phyloP scores from a whole-genome alignment of 371 early-diverging fungal species.

The Mucor circinelloides region DNA sequence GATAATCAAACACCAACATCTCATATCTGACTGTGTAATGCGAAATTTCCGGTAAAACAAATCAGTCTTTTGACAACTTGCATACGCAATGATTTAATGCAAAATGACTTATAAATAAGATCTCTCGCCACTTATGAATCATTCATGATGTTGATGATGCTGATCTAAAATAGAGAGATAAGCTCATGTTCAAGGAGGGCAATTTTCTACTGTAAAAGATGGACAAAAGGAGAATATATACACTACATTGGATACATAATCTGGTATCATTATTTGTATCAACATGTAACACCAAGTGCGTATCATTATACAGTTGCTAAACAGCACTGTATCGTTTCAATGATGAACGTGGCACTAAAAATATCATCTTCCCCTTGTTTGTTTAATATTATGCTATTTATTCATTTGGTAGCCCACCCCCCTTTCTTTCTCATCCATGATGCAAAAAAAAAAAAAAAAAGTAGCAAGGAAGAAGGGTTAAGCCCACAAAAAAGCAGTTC shows the following conservation, averaged over 20 bases:
- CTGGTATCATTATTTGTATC: background rate
- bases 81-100: slow-evolving; percentile 1
- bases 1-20: background rate
- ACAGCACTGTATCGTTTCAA: background rate
- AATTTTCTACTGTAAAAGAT: background rate
- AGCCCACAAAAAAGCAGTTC: slow-evolving; percentile 17
- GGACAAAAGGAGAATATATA: background rate
- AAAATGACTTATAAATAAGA: background rate
- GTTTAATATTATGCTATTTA: background rate
- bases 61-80: slow-evolving; percentile 22
- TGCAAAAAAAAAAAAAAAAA: too few relatives aligned
- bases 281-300: background rate
- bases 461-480: background rate
- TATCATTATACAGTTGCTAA: background rate
- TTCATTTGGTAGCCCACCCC: background rate
- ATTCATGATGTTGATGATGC: background rate
- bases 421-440: background rate
- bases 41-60: slow-evolving; percentile 3
- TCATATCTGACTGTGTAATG: slow-evolving; percentile 9
- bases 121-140: background rate
- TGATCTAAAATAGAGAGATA: background rate
- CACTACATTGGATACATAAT: background rate
- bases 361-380: background rate
- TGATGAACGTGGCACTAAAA: background rate
- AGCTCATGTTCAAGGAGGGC: too few relatives aligned